Conservation (phyloP, 2,329 filamentous ascomycete genomes). For the Thielaviopsis ethacetica region DNA sequence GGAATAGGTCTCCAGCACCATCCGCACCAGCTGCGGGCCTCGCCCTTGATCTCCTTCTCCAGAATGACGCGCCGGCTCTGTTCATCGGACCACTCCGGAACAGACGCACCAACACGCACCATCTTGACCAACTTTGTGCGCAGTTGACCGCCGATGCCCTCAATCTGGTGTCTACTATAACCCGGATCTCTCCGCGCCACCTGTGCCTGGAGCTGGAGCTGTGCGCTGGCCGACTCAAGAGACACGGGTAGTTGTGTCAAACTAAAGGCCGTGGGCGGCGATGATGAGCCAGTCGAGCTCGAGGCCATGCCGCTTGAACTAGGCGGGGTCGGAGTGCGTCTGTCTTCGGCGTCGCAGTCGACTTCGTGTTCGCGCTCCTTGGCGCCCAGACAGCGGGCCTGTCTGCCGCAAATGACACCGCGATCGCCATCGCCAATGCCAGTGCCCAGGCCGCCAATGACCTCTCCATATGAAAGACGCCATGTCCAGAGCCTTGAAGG, state of each 20-base stretch:
- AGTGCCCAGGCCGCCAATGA: conserved; percentile 64
- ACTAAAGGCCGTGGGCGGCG: conserved; percentile 8
- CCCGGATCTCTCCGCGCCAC: conserved; percentile 44
- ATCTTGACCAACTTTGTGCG: conserved; percentile 79
- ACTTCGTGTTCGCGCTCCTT: conserved; percentile 68
- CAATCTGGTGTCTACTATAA: conserved; percentile 75
- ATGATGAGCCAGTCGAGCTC: conserved; percentile 14
- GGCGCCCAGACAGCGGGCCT: conserved; percentile 56
- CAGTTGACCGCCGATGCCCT: conserved; percentile 74
- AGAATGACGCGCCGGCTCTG: conserved; percentile 48
- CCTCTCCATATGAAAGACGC: conserved; percentile 70
- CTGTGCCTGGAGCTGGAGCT: conserved; percentile 15
- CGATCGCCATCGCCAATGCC: conserved; percentile 80
- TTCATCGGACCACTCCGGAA: conserved; percentile 75
- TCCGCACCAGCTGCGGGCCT: conserved; percentile 69
- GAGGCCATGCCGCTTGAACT: conserved; percentile 9
- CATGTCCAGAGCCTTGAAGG: conserved; percentile 63
- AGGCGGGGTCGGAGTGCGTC: conserved; percentile 22
- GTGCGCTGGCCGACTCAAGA: conserved; percentile 6
- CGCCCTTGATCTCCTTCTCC: conserved; percentile 50
- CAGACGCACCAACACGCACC: conserved; percentile 65
- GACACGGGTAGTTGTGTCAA: conserved; percentile 9
- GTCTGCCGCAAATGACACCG: conserved; percentile 77
- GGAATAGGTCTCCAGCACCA: conserved; percentile 75
- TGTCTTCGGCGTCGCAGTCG: conserved; percentile 69